Base-by-base conservation (phyloP, 75 land plant species). In the Ceratopteris richardii region DNA sequence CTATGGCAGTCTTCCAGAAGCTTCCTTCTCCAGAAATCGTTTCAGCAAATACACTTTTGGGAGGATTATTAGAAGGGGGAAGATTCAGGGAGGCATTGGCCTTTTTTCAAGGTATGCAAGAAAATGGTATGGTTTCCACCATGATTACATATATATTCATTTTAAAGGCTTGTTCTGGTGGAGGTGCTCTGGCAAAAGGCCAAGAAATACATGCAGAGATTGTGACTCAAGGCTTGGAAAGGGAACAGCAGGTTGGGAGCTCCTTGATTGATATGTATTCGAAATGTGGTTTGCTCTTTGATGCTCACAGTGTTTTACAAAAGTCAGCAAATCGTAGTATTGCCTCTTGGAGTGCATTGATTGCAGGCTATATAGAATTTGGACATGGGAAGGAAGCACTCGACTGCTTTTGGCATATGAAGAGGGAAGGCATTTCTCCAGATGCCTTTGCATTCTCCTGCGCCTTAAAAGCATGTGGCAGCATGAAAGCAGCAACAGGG, bases 211-310 rank as follows among this genome's bases (percentile, higher is more conserved):
- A 78, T 64, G 71, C 63, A 21, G 66, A 72, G 27, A 53, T 78
- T 6, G 24, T 78, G 28, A 67, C 54, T 37, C 58, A 62, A 55
- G 84, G 84, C 2, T 73, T 73, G 50, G 59, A 64, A 36, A 43
- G 56, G 0, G 39, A 58, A 31, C 50, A 39, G 12, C 68, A 68
- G 54, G 65, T 73, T 3, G 77, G 77, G 18, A 69, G 70, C 53
- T 64, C 72, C 19, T 61, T 76, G 39, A 31, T 80, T 18, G 76
- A 68, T 17, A 71, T 80, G 71, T 80, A 62, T 28, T 22, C 68
- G 9, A 72, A 68, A 44, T 16, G 17, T 5, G 72, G 75, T 19
- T 60, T 36, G 24, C 29, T 68, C 0, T 14, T 52, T 39, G 74
- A 71, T 25, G 74, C 79, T 6, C 63, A 54, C 20, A 31, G 31